phyloP scores from a whole-genome alignment of 306 rosid species.

The Adenanthera pavonina region DNA sequence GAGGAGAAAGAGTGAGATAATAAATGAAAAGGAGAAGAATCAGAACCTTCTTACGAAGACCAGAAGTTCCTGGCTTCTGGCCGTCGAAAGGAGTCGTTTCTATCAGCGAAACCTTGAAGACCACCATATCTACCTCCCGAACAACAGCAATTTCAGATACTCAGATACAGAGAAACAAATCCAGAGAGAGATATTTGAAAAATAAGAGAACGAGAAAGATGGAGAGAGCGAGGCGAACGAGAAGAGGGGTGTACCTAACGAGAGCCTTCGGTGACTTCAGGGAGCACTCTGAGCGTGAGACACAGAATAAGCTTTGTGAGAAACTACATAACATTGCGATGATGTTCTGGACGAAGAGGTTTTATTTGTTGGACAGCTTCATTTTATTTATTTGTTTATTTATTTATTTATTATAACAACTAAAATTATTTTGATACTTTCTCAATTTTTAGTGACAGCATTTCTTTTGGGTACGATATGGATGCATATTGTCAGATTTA shows the following conservation, averaged over 20 bases:
- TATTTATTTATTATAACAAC: not conserved
- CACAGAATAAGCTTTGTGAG: not conserved
- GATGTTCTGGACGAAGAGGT: not conserved
- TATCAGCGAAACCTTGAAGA: constrained; percentile 63
- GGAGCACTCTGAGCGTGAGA: not conserved
- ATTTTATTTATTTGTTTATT: no score
- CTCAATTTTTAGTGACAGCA: not conserved
- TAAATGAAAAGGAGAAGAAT: not conserved
- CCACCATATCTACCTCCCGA: constrained; percentile 54
- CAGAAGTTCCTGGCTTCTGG: constrained; percentile 99
- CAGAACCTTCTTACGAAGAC: constrained; percentile 96
- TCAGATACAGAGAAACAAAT: constrained; percentile 24
- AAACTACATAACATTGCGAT: not conserved
- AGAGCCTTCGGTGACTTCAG: not conserved
- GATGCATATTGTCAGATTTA: not conserved
- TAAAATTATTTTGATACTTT: no score
- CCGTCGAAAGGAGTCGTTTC: constrained; percentile 81
- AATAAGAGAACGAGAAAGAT: constrained; percentile 1
- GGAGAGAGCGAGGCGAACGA: constrained; percentile 20
- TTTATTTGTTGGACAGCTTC: not conserved
- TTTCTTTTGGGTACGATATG: not conserved
- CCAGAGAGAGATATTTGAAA: not conserved
- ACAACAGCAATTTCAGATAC: constrained; percentile 20
- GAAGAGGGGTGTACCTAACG: not conserved
- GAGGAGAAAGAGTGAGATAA: not conserved